Conservation (phyloP, 768 basidiomycete genomes). For the Nevesoporus exiguus region DNA sequence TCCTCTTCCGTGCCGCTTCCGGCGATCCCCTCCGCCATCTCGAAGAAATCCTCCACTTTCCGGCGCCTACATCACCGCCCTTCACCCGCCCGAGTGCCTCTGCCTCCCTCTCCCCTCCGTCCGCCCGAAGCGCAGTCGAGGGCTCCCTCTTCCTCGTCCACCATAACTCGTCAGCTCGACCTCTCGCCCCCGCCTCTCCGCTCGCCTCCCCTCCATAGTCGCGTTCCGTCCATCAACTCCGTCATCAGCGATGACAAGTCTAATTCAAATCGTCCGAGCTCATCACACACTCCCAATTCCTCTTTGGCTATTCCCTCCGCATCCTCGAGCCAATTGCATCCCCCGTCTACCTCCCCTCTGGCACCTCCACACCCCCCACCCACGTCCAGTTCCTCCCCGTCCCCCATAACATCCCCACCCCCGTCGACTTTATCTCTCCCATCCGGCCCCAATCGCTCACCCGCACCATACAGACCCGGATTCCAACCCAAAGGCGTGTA, state of each 20-base stretch:
- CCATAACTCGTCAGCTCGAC: conserved; percentile 24
- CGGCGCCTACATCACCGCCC: conserved; percentile 45
- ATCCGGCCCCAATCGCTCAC: conserved; percentile 18
- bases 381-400: conserved; percentile 6
- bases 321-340: conserved; percentile 7
- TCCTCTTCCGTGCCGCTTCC: conserved; percentile 11
- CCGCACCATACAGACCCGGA: conserved; percentile 79
- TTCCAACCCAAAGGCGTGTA: conserved; percentile 92
- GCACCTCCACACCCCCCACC: conserved; percentile 12
- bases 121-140: conserved; percentile 20
- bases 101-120: conserved; percentile 37
- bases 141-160: conserved; percentile 18
- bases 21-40: not conserved
- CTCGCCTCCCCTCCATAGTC: conserved; percentile 26
- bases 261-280: conserved; percentile 1
- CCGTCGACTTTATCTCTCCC: conserved; percentile 23
- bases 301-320: not conserved
- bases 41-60: conserved; percentile 46
- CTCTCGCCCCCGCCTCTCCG: conserved; percentile 19
- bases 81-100: conserved; percentile 17
- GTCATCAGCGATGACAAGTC: conserved; percentile 10
- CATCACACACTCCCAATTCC: conserved; percentile 12
- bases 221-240: conserved; percentile 33
- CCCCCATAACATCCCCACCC: conserved; percentile 26
- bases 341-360: conserved; percentile 3